These are phyloP conservation scores for Kodamaea alishanica DNA, from an alignment of 1,139 yeast genomes.

Conservation along the genomic window DNA sequence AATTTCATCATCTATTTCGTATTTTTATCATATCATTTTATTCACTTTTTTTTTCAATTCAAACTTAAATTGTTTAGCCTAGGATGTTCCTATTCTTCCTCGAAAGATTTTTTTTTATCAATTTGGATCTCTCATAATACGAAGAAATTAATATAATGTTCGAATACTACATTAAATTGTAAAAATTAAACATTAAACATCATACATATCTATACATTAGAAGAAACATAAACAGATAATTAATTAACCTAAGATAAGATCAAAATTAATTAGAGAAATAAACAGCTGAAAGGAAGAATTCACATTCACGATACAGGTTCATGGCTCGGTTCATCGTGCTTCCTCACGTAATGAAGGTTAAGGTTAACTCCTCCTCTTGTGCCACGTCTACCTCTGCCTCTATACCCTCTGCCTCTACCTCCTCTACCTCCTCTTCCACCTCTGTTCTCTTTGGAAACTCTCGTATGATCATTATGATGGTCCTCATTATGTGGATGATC, in stretches of 20 bases:
- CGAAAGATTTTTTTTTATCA: conserved; percentile 3
- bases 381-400: conserved; percentile 10
- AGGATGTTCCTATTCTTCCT: not conserved
- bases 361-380: conserved; percentile 17
- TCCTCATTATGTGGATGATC: conserved; percentile 3
- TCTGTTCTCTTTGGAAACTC: conserved; percentile 13
- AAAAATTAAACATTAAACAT: conserved; percentile 4
- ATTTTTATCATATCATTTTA: too few species aligned
- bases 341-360: conserved; percentile 29
- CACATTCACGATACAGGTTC: not conserved
- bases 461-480: conserved; percentile 11
- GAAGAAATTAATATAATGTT: not conserved
- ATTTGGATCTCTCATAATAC: not conserved
- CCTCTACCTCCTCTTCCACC: conserved; percentile 20
- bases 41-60: too few species aligned
- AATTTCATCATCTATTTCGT: too few species aligned
- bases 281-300: not conserved
- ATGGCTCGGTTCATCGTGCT: conserved; percentile 9
- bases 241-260: not conserved
- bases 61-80: too few species aligned
- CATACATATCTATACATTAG: conserved; percentile 11
- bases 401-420: conserved; percentile 17
- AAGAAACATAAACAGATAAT: not conserved
- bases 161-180: not conserved
- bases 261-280: not conserved